Conservation (phyloP, 192 early-diverging fungal genomes). For the Jimgerdemannia lactiflua region DNA sequence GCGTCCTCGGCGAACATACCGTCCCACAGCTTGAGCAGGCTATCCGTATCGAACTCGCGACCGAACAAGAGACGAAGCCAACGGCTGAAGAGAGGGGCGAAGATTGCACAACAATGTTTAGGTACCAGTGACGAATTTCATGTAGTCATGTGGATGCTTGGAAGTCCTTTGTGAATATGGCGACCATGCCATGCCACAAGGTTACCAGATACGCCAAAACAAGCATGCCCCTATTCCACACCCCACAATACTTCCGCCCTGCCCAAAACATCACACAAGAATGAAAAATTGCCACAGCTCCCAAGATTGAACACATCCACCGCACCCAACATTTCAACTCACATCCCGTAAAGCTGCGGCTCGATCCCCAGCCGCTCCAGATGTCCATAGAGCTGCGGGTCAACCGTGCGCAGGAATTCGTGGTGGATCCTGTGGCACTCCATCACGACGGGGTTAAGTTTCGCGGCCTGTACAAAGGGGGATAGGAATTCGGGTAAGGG, state of each 20-base stretch:
- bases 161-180: too few relatives aligned
- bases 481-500: neutral
- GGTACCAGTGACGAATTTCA: too few relatives aligned
- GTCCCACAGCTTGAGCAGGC: conserved; percentile 84
- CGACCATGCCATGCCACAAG: too few relatives aligned
- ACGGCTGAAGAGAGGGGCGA: conserved; percentile 41
- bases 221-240: neutral
- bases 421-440: conserved; percentile 70
- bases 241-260: neutral
- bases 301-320: too few relatives aligned
- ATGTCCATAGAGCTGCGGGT: conserved; percentile 70
- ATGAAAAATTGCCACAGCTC: too few relatives aligned
- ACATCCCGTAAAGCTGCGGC: conserved; percentile 94
- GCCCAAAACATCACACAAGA: too few relatives aligned
- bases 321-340: conserved; percentile 19
- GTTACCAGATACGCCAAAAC: neutral
- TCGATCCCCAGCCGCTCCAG: conserved; percentile 76
- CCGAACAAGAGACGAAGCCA: conserved; percentile 94
- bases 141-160: too few relatives aligned
- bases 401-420: conserved; percentile 66
- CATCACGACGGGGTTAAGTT: conserved; percentile 69
- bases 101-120: neutral
- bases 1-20: conserved; percentile 84
- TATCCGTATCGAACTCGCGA: conserved; percentile 75
- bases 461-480: conserved; percentile 24